Evolutionary conservation across 2,329 filamentous ascomycete genomes (phyloP), one percentile per base, ranked within the genome.

Genomic region (Pyrenophora teres): DNA sequence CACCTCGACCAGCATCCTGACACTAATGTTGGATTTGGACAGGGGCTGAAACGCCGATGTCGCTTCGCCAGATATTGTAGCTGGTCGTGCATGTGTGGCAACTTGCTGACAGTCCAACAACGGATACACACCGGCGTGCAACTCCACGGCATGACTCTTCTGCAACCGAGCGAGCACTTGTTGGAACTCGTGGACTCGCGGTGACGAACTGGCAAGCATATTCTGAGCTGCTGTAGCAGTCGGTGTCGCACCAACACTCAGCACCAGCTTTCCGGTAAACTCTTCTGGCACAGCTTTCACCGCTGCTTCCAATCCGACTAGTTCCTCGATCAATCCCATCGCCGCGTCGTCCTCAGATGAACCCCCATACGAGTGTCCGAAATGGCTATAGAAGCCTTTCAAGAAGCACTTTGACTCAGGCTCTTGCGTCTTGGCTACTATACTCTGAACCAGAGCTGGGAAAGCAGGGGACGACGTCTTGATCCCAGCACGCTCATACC

Each of bases 21-120:
- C 74, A 1, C 83, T 88, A 25, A 93, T 80, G 60, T 86, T 82
- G 3, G 78, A 71, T 56, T 79, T 78, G 12, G 77, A 79, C 6
- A 84, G 74, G 63, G 71, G 18, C 40, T 62, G 59, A 39, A 69
- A 64, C 7, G 55, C 55, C 7, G 45, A 46, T 23, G 32, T 54
- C 6, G 51, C 18, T 12, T 40, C 38, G 12, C 59, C 59, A 18
- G 62, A 48, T 0, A 70, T 63, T 7, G 40, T 37, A 8, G 46
- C 9, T 3, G 80, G 77, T 0, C 81, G 73, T 3, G 88, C 86
- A 62, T 87, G 83, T 0, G 89, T 90, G 1, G 88, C 85, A 2
- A 93, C 78, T 70, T 94, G 90, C 70, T 94, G 90, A 62, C 92
- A 78, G 70, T 94, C 90, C 7, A 93, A 81, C 3, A 86, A 78